These are phyloP conservation scores for Phytophthora tentaculata DNA, from an alignment of 352 stramenopile genomes.

Conservation along the genomic window DNA sequence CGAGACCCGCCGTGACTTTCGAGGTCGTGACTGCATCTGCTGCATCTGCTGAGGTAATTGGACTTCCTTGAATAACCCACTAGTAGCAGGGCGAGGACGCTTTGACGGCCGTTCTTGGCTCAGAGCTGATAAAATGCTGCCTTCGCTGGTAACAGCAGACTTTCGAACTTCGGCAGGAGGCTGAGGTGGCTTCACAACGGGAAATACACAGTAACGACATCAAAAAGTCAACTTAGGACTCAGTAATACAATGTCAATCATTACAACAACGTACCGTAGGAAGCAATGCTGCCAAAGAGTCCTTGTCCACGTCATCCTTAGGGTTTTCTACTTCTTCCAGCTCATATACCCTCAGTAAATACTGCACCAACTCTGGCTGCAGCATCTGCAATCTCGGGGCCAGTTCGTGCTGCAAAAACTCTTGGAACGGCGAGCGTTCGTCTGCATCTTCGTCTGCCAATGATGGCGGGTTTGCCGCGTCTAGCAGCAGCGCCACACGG, in stretches of 20 bases:
- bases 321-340: constrained; percentile 49
- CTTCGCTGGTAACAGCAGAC: constrained; percentile 18
- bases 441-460: constrained; percentile 70
- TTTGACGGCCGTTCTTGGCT: constrained; percentile 63
- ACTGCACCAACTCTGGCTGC: constrained; percentile 56
- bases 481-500: constrained; percentile 75
- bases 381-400: constrained; percentile 45
- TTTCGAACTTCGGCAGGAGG: constrained; percentile 6
- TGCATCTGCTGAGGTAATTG: constrained; percentile 29
- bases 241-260: not conserved
- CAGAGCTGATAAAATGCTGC: constrained; percentile 73
- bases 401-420: constrained; percentile 66
- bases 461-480: constrained; percentile 69
- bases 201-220: constrained; percentile 19
- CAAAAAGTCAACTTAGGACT: constrained; percentile 2
- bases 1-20: constrained; percentile 30
- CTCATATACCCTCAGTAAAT: constrained; percentile 63
- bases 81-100: constrained; percentile 38
- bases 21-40: constrained; percentile 24
- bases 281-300: constrained; percentile 14
- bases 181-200: constrained; percentile 27
- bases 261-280: constrained; percentile 15
- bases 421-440: constrained; percentile 75
- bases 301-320: constrained; percentile 8
- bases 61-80: constrained; percentile 59